Evolutionary conservation across 176 grass and related monocot species (phyloP).

Genomic region (Juncus effusus): DNA sequence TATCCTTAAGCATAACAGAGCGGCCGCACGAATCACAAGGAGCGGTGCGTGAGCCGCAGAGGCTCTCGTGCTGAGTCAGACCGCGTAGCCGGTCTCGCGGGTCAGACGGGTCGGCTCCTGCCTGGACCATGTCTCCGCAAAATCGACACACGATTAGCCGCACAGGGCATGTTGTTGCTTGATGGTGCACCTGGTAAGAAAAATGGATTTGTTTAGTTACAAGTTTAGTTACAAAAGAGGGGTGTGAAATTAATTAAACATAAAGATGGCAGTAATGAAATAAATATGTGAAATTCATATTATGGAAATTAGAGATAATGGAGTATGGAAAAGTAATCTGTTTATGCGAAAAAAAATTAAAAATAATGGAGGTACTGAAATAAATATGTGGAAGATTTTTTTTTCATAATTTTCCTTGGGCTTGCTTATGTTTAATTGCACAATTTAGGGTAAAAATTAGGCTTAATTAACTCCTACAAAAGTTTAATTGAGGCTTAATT

Average conservation of each 20-base stretch:
- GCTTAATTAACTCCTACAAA: too few species aligned
- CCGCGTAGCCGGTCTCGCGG: constrained; percentile 60
- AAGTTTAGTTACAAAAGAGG: background rate
- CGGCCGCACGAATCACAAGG: constrained; percentile 86
- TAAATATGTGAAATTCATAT: background rate
- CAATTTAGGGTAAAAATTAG: too few species aligned
- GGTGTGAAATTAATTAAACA: background rate
- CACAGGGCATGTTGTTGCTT: constrained; percentile 57
- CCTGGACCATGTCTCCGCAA: constrained; percentile 85
- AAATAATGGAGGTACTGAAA: too few species aligned
- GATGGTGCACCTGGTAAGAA: constrained; percentile 65
- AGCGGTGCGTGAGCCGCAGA: constrained; percentile 86
- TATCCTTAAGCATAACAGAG: constrained; percentile 93
- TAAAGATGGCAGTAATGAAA: background rate
- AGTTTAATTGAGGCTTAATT: too few species aligned
- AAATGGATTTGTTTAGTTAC: constrained; percentile 1
- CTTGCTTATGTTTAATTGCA: too few species aligned
- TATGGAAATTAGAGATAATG: background rate
- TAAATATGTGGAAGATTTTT: too few species aligned
- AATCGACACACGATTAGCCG: constrained; percentile 79
- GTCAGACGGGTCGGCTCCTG: constrained; percentile 54
- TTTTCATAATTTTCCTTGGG: too few species aligned
- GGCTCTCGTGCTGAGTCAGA: constrained; percentile 83
- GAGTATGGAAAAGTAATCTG: too few species aligned
- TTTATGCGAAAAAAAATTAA: too few species aligned